Evolutionary conservation across 1,284 basidiomycete genomes (phyloP).

Genomic region (Cryptococcus maquisensis): DNA sequence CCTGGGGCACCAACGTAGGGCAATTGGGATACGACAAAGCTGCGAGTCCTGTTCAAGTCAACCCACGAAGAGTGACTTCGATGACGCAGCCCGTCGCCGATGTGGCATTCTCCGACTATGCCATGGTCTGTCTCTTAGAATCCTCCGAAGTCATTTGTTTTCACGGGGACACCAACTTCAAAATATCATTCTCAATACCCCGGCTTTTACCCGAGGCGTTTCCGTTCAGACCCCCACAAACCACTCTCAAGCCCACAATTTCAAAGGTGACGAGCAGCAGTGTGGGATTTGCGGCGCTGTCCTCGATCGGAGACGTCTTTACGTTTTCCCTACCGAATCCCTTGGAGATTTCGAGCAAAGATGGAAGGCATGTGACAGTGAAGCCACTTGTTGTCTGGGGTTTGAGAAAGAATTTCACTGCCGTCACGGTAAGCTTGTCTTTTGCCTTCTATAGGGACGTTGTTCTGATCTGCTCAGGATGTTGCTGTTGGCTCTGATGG

Average conservation of each 20-base stretch:
- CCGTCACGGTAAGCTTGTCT: slow-evolving; percentile 59
- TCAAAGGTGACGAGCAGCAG: slow-evolving; percentile 77
- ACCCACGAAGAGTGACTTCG: slow-evolving; percentile 78
- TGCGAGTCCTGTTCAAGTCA: slow-evolving; percentile 70
- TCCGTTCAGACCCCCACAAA: slow-evolving; percentile 74
- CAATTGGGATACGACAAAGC: slow-evolving; percentile 82
- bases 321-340: slow-evolving; percentile 63
- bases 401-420: slow-evolving; percentile 76
- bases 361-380: slow-evolving; percentile 50
- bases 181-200: slow-evolving; percentile 69
- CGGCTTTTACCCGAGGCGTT: slow-evolving; percentile 68
- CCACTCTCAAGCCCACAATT: slow-evolving; percentile 65
- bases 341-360: slow-evolving; percentile 47
- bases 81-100: slow-evolving; percentile 65
- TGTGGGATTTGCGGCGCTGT: slow-evolving; percentile 77
- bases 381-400: slow-evolving; percentile 92
- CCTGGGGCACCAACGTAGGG: slow-evolving; percentile 93
- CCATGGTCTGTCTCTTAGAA: slow-evolving; percentile 71
- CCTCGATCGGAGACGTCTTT: slow-evolving; percentile 85
- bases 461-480: slow-evolving; percentile 56
- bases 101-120: slow-evolving; percentile 70
- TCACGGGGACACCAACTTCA: slow-evolving; percentile 70
- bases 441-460: slow-evolving; percentile 2
- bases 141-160: slow-evolving; percentile 77
- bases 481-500: slow-evolving; percentile 86